Conservation (phyloP, 805 yeast genomes). For the Zygotorulaspora chibaensis region DNA sequence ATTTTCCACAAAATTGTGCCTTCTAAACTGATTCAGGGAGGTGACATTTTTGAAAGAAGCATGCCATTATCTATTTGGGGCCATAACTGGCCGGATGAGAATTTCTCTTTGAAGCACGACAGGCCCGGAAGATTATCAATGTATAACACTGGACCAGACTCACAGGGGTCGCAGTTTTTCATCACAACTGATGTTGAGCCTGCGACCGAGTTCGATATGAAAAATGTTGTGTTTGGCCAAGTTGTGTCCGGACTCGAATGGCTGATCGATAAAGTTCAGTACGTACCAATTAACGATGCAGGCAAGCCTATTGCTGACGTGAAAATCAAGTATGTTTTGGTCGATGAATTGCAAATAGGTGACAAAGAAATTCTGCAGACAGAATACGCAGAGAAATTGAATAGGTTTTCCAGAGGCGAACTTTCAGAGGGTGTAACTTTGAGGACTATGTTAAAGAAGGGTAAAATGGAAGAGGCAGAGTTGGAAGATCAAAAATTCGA, state of each 20-base stretch:
- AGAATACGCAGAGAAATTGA: conserved; percentile 23
- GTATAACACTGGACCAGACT: conserved; percentile 67
- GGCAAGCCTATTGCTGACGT: conserved; percentile 42
- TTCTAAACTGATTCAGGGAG: conserved; percentile 81
- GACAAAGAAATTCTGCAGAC: conserved; percentile 19
- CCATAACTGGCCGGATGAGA: conserved; percentile 69
- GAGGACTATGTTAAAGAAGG: conserved; percentile 6
- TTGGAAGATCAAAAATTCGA: conserved; percentile 18
- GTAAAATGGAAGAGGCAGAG: conserved; percentile 14
- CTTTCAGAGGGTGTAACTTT: conserved; percentile 25
- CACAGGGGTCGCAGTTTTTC: conserved; percentile 69
- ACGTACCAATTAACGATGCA: conserved; percentile 41
- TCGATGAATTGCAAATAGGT: conserved; percentile 27
- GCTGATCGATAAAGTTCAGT: conserved; percentile 56
- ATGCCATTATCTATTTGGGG: conserved; percentile 85
- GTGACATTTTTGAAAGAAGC: conserved; percentile 71
- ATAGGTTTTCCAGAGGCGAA: conserved; percentile 30
- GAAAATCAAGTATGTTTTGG: conserved; percentile 36
- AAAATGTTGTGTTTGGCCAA: conserved; percentile 77
- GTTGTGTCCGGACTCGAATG: conserved; percentile 59
- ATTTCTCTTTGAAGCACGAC: conserved; percentile 61
- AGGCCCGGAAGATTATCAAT: conserved; percentile 65
- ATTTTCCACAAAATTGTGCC: conserved; percentile 71
- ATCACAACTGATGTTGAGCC: conserved; percentile 54
- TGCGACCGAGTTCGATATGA: conserved; percentile 48